Evolutionary conservation across 2,329 filamentous ascomycete species (phyloP), one percentile per base, ranked within the genome.

Genomic region (Mycosphaerella arachidis): DNA sequence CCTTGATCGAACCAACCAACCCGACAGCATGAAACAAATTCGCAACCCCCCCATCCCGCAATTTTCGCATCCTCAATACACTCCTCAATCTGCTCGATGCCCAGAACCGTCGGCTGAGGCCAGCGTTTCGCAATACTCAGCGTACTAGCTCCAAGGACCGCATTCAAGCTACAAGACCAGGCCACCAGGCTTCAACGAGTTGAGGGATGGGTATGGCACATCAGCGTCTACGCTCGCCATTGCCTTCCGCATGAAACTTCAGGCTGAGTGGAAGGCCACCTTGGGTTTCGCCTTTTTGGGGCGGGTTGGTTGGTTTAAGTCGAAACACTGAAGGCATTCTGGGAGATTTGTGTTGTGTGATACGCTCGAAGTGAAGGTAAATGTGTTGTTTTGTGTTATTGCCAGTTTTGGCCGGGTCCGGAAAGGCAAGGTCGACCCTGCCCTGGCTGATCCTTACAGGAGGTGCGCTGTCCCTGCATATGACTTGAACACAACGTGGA

Each of bases 71-170:
- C 24, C 58, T 63, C 46, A 55, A 63, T 63, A n/a, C 58, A 61
- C 43, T 58, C 53, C 30, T 51, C 53, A 52, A 61, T 55, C 35
- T 61, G 56, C 37, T 63, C 61, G 13, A 61, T 51, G 48, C 61
- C 61, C 35, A 61, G 56, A 13, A 63, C 58, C 3, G 16, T 53
- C 1, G 61, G 53, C 40, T 54, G 46, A 20, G 61, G 58, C 50
- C 61, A 61, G 13, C 55, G 37, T 31, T 63, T 48, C 7, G 61
- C 55, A 27, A 63, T 61, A 29, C 58, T 56, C 52, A 63, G 58
- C 13, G 55, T 61, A 16, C 59, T 63, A 33, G 57, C 58, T 12
- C 61, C 61, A 12, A 12, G 61, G 61, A 29, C 61, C 61, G 33
- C 61, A 63, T 40, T 58, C 58, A n/a, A 58, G 55, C 35, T 63